Evolutionary conservation across 2,329 filamentous ascomycete species (phyloP).

Genomic region (Didymella pinodella): DNA sequence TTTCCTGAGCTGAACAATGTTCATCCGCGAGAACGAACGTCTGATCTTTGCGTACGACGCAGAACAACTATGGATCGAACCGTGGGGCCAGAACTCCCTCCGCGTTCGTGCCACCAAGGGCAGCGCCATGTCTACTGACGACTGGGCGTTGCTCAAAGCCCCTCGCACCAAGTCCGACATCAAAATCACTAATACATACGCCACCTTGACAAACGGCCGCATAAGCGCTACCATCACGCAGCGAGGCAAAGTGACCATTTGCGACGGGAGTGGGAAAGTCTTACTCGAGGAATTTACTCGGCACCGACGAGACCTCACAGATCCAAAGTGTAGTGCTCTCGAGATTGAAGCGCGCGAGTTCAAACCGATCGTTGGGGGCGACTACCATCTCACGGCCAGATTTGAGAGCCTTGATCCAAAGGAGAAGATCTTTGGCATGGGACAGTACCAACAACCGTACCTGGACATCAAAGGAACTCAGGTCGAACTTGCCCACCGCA

Average conservation of each 20-base stretch:
- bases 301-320: not conserved
- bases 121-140: not conserved
- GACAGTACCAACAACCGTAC: not conserved
- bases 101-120: not conserved
- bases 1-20: constrained; percentile 28
- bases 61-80: constrained; percentile 59
- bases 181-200: not conserved
- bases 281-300: not conserved
- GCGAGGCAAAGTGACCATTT: not conserved
- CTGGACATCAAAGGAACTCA: not conserved
- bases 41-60: constrained; percentile 66
- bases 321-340: not conserved
- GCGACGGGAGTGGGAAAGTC: not conserved
- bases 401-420: not conserved
- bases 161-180: not conserved
- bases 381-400: not conserved
- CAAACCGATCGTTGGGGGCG: not conserved
- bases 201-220: not conserved
- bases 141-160: not conserved
- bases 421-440: not conserved
- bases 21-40: constrained; percentile 60
- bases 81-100: constrained; percentile 58
- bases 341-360: not conserved
- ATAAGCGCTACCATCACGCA: not conserved
- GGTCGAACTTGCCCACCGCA: not conserved